Evolutionary conservation across 257 asterid species (phyloP).

Genomic region (Misopates orontium): DNA sequence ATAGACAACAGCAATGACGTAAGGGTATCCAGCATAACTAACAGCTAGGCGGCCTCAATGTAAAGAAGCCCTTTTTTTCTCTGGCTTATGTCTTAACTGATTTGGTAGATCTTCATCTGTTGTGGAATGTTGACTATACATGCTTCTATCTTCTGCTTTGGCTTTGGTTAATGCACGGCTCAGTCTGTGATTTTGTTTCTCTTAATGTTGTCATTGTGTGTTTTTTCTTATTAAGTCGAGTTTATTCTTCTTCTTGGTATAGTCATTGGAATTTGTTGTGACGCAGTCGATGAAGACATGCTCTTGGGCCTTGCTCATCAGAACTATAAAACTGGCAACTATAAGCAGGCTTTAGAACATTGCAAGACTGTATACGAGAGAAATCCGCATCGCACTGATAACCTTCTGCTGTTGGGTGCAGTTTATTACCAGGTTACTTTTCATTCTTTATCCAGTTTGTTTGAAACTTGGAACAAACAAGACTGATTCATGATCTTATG

Average conservation of each 20-base stretch:
- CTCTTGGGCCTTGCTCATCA: slow-evolving; percentile 89
- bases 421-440: slow-evolving; percentile 78
- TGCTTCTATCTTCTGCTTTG: too few relatives aligned
- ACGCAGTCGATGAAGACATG: slow-evolving; percentile 80
- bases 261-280: slow-evolving; percentile 23
- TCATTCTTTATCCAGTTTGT: slow-evolving; percentile 9
- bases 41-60: too few relatives aligned
- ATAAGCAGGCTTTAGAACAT: slow-evolving; percentile 85
- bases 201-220: too few relatives aligned
- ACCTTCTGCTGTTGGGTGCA: slow-evolving; percentile 95
- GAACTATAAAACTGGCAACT: slow-evolving; percentile 84
- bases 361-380: slow-evolving; percentile 85
- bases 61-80: too few relatives aligned
- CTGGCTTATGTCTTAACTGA: too few relatives aligned
- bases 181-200: too few relatives aligned
- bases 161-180: too few relatives aligned
- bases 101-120: too few relatives aligned
- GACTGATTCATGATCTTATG: neutral
- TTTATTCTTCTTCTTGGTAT: neutral
- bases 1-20: too few relatives aligned
- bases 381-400: slow-evolving; percentile 85
- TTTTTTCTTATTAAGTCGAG: too few relatives aligned
- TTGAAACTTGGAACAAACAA: slow-evolving; percentile 12
- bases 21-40: too few relatives aligned
- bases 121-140: too few relatives aligned